A percentile compares a stretch with the other conserved stretches of the same genome.
phyloP scores from a whole-genome alignment of 2,329 filamentous ascomycete genomes.

The Tolypocladium tropicale region DNA sequence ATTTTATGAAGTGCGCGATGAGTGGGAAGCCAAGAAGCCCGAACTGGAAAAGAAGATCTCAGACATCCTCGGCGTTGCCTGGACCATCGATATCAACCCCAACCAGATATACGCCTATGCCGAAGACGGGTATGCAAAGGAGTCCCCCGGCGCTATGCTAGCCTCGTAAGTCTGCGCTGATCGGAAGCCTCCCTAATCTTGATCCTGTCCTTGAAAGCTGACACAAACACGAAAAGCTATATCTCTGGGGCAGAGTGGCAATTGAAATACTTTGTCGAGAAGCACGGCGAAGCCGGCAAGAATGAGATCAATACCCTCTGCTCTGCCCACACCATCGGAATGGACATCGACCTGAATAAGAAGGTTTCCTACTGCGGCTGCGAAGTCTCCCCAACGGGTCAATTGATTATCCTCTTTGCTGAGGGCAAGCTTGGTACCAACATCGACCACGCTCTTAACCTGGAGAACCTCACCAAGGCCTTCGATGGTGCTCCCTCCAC shows the following conservation, averaged over 20 bases:
- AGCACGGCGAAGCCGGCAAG: conserved; percentile 26
- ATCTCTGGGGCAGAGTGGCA: conserved; percentile 28
- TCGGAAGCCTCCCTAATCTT: too few relatives aligned
- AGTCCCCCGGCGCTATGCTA: conserved; percentile 33
- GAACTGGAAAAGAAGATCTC: conserved; percentile 34
- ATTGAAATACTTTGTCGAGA: conserved; percentile 27
- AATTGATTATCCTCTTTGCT: conserved; percentile 38
- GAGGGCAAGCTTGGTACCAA: conserved; percentile 33
- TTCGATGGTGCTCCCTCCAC: conserved; percentile 32
- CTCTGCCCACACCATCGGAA: conserved; percentile 29
- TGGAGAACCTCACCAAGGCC: conserved; percentile 28
- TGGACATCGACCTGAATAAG: conserved; percentile 34
- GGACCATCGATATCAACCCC: conserved; percentile 40
- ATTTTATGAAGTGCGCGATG: conserved; percentile 34
- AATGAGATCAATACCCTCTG: conserved; percentile 38
- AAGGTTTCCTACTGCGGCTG: conserved; percentile 33
- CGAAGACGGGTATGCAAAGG: conserved; percentile 28
- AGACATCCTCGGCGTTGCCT: conserved; percentile 32
- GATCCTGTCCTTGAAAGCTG: not conserved
- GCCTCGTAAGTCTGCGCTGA: conserved; percentile 22
- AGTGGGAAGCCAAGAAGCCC: conserved; percentile 37
- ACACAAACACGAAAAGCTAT: conserved; percentile 24
- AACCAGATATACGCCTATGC: conserved; percentile 37
- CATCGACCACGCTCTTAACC: conserved; percentile 25
- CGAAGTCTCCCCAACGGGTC: conserved; percentile 29